Evolutionary conservation across 345 rosid species (phyloP).

Genomic region (Brassica nigra): DNA sequence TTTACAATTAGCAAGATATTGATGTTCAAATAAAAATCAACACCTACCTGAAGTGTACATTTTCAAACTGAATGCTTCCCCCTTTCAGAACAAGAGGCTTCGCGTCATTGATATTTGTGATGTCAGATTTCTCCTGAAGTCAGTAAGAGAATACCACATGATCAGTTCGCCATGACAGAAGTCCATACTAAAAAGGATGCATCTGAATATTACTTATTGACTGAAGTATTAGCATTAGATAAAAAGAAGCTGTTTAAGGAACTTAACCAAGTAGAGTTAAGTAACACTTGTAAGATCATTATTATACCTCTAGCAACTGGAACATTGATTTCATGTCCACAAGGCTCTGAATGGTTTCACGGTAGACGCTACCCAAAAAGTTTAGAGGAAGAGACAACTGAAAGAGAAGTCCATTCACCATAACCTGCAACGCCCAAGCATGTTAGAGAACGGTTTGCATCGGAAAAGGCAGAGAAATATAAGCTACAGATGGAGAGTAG

Average conservation of each 20-base stretch:
- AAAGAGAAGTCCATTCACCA: constrained; percentile 99
- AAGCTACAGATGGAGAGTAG: not conserved
- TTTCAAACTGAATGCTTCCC: constrained; percentile 79
- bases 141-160: constrained; percentile 31
- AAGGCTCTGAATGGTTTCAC: constrained; percentile 97
- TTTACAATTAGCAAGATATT: constrained; percentile 10
- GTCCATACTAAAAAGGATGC: not conserved
- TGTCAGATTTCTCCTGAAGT: constrained; percentile 81
- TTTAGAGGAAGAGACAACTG: constrained; percentile 97
- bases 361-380: constrained; percentile 98
- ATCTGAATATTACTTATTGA: constrained; percentile 20
- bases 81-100: constrained; percentile 72
- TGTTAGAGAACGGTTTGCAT: constrained; percentile 5
- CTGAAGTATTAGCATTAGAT: constrained; percentile 1
- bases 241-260: not conserved
- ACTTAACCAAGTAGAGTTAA: not conserved
- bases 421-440: constrained; percentile 63
- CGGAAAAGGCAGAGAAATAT: not conserved
- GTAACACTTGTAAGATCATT: constrained; percentile 16
- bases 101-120: constrained; percentile 65
- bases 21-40: constrained; percentile 17
- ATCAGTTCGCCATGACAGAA: constrained; percentile 2
- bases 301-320: constrained; percentile 87
- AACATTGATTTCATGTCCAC: constrained; percentile 98
- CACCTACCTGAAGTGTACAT: constrained; percentile 84